These are phyloP conservation scores for Talaromyces verruculosus DNA, from an alignment of 2,329 filamentous ascomycete genomes.

Conservation along the genomic window DNA sequence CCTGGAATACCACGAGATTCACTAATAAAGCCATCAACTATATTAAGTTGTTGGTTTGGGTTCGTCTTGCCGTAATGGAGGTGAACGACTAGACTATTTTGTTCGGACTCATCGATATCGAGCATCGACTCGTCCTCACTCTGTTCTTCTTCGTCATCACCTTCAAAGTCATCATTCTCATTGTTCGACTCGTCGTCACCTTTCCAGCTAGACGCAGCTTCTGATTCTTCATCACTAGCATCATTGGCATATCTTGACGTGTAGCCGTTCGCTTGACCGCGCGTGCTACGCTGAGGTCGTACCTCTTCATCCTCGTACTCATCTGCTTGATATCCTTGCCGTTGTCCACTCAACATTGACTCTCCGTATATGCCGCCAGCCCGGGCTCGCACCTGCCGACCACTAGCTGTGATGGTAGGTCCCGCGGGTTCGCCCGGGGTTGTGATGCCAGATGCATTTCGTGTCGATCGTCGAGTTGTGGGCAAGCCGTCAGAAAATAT, in stretches of 20 bases:
- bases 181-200: slow-evolving; percentile 72
- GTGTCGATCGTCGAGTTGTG: slow-evolving; percentile 62
- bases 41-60: slow-evolving; percentile 25
- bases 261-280: slow-evolving; percentile 37
- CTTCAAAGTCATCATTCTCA: slow-evolving; percentile 66
- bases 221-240: slow-evolving; percentile 68
- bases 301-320: slow-evolving; percentile 48
- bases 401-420: slow-evolving; percentile 75
- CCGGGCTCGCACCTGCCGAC: slow-evolving; percentile 68
- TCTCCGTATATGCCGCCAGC: slow-evolving; percentile 58
- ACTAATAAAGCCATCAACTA: slow-evolving; percentile 4
- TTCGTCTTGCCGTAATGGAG: slow-evolving; percentile 51
- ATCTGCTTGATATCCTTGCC: slow-evolving; percentile 40
- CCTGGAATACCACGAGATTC: slow-evolving; percentile 1
- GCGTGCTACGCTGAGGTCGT: slow-evolving; percentile 41
- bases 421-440: slow-evolving; percentile 68
- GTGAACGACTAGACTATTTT: slow-evolving; percentile 71
- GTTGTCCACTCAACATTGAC: slow-evolving; percentile 56
- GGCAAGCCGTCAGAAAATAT: slow-evolving; percentile 62
- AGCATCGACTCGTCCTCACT: slow-evolving; percentile 49
- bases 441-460: slow-evolving; percentile 67
- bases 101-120: slow-evolving; percentile 47
- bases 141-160: slow-evolving; percentile 27
- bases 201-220: slow-evolving; percentile 59
- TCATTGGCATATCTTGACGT: slow-evolving; percentile 62